Percentiles rank a stretch among this genome's conserved stretches.
Conservation (phyloP, 2,329 filamentous ascomycete species). For the Stemphylium lycopersici region DNA sequence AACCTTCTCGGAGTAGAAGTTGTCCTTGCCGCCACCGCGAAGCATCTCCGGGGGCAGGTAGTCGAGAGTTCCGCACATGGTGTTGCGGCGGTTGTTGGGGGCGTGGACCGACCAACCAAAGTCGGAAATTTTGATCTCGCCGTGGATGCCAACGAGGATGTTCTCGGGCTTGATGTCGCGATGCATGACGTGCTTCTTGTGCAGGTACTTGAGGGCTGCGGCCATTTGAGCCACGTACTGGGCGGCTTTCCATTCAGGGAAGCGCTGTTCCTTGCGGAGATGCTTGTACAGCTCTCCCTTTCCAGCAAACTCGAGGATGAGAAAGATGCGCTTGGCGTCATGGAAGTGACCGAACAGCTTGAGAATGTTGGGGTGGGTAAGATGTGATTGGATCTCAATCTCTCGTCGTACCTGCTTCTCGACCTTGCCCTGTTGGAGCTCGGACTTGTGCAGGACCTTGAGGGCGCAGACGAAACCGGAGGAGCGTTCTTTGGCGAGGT, state of each 20-base stretch:
- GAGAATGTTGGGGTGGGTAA: constrained; percentile 84
- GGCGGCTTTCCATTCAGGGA: constrained; percentile 84
- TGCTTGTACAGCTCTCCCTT: constrained; percentile 90
- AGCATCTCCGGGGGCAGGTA: constrained; percentile 99
- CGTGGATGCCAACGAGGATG: constrained; percentile 93
- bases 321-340: constrained; percentile 84
- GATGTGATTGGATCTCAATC: constrained; percentile 87
- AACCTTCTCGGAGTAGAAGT: constrained; percentile 93
- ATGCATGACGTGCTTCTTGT: constrained; percentile 97
- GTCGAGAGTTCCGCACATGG: constrained; percentile 96
- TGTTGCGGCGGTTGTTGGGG: constrained; percentile 89
- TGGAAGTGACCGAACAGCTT: constrained; percentile 88
- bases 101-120: constrained; percentile 99
- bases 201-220: constrained; percentile 85
- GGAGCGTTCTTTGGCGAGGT: constrained; percentile 78
- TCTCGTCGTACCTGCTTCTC: constrained; percentile 88
- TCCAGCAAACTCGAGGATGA: constrained; percentile 85
- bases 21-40: constrained; percentile 77
- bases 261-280: constrained; percentile 75
- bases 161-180: constrained; percentile 98
- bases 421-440: constrained; percentile 78
- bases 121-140: constrained; percentile 97
- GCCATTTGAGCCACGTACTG: constrained; percentile 91
- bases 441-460: constrained; percentile 85
- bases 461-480: constrained; percentile 84